Evolutionary conservation across 2,329 filamentous ascomycete genomes (phyloP), one percentile per base, ranked within the genome.

Genomic region (Botryosphaeria agaves): DNA sequence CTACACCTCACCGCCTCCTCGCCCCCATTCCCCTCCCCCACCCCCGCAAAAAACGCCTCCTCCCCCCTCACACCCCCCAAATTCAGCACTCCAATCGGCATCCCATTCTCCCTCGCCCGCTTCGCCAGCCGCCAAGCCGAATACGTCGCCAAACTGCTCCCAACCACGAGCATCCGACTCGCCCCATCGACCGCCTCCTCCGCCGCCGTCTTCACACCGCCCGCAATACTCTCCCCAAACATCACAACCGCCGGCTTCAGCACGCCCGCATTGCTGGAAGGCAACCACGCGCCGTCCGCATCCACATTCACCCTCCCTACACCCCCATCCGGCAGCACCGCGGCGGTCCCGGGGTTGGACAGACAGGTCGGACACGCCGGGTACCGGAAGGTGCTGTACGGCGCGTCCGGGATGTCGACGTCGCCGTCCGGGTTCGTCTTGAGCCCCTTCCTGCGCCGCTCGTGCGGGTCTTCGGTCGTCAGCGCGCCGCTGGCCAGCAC

Each of bases 361-460:
- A 92, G 57, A 50, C 89, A 95, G 28, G 61, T 70, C 1, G 84
- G 83, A 52, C 89, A 95, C 1, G 87, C 69, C 0, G 89, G 89
- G 44, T 95, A 95, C 41, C 84, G 65, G 48, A 95, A 95, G 0
- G 77, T 87, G 9, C 72, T 77, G 51, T 95, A 95, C 1, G 83
- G 79, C 2, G 84, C 84, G 30, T 76, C 72, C 0, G 84, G 82
- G 14, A 95, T 56, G 45, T 95, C 85, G 16, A 94, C 82, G 46
- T 98, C 89, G 29, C 89, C 89, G 45, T 98, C 89, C 0, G 89
- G 85, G 43, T 95, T 95, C 19, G 82, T 74, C 49, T 76, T 80
- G 37, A 94, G 61, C 0, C 83, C 83, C 41, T 63, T 68, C 31
- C 64, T 65, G 24, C 64, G 62, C 36, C 76, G 68, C 52, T 83